phyloP scores from a whole-genome alignment of 2,329 filamentous ascomycete species.

The Rutstroemia sydowiana region DNA sequence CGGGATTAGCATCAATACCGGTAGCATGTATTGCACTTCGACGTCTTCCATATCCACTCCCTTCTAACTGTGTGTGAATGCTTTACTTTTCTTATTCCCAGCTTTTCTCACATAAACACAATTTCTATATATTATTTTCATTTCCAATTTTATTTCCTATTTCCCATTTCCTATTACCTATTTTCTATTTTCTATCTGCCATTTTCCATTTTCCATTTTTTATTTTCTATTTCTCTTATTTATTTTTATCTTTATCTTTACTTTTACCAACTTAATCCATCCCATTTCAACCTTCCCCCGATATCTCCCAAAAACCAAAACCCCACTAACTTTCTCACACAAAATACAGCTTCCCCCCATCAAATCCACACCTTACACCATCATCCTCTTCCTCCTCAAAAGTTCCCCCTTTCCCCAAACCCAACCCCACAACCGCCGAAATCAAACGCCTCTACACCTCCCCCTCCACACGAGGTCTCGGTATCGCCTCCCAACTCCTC shows the following conservation, averaged over 20 bases:
- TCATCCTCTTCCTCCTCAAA: background rate
- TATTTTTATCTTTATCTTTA: no score
- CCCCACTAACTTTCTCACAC: no score
- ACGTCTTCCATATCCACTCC: background rate
- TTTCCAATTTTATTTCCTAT: background rate
- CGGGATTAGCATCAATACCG: no score
- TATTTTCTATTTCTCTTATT: no score
- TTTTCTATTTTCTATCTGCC: background rate
- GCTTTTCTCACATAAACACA: background rate
- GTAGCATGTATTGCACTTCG: background rate
- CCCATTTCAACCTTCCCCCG: no score
- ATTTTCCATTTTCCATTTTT: background rate
- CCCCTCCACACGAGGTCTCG: conserved; percentile 21
- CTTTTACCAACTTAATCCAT: no score
- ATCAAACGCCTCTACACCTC: conserved; percentile 51
- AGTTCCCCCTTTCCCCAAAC: background rate
- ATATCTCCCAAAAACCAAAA: no score
- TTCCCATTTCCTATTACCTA: background rate
- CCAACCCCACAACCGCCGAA: conserved; percentile 32
- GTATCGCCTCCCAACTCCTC: background rate
- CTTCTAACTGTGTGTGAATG: background rate
- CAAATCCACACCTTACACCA: background rate
- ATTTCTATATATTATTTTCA: background rate
- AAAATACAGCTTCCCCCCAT: no score
- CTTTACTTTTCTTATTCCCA: background rate